Percentiles rank a stretch among this genome's conserved stretches.
Conservation (phyloP, 2,329 filamentous ascomycete species). For the Zymoseptoria passerinii region DNA sequence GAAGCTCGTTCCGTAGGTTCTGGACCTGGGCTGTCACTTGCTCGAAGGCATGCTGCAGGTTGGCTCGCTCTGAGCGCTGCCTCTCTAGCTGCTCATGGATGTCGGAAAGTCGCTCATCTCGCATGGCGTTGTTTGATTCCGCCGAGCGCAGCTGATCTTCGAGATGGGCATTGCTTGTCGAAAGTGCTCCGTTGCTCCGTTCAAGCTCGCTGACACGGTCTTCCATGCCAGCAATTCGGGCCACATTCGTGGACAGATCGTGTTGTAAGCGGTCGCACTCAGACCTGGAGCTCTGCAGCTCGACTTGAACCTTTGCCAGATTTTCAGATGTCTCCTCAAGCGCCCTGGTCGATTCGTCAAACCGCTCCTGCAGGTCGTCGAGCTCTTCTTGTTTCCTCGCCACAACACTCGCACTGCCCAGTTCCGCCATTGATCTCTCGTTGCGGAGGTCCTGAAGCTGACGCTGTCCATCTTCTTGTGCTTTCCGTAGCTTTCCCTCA, state of each 20-base stretch:
- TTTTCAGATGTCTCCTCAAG: not conserved
- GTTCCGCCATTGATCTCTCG: slow-evolving; percentile 38
- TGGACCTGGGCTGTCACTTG: not conserved
- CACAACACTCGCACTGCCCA: slow-evolving; percentile 35
- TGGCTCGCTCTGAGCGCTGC: not conserved
- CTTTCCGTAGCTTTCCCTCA: slow-evolving; percentile 20
- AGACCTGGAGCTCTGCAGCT: not conserved
- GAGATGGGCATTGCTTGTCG: not conserved
- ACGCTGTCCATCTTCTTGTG: slow-evolving; percentile 25
- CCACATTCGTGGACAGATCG: too few relatives aligned
- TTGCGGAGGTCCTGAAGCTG: slow-evolving; percentile 32
- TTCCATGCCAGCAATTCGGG: not conserved
- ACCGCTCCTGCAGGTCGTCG: slow-evolving; percentile 34
- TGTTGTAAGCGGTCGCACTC: not conserved
- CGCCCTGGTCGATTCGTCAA: slow-evolving; percentile 22
- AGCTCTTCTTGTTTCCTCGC: slow-evolving; percentile 40
- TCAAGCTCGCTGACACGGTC: not conserved
- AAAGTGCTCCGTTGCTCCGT: not conserved
- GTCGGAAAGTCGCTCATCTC: not conserved
- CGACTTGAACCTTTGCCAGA: not conserved
- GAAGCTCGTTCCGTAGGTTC: not conserved
- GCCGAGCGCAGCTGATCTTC: not conserved
- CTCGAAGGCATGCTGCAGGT: not conserved
- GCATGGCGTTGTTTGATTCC: not conserved
- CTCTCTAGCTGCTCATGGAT: not conserved